Percentiles rank a stretch among this genome's conserved stretches.
Conservation (phyloP, 2,329 filamentous ascomycete species). For the Ophiosphaerella narmari region DNA sequence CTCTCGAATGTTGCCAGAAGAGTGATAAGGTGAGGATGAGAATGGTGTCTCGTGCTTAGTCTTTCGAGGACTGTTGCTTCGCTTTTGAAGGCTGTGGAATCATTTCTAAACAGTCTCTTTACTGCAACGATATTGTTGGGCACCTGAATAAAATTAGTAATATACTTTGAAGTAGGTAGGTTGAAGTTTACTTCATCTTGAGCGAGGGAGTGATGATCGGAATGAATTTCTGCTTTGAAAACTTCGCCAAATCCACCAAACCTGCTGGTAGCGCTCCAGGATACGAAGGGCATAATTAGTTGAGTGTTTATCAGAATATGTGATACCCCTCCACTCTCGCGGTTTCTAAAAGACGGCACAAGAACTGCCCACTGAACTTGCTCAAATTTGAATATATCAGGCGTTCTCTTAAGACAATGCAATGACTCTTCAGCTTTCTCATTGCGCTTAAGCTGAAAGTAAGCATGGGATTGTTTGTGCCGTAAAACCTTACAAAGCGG, state of each 20-base stretch:
- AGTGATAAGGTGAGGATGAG: neutral
- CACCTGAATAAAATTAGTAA: too few species aligned
- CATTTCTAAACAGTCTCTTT: too few species aligned
- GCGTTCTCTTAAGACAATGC: neutral
- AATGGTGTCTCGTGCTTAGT: too few species aligned
- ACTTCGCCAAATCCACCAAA: neutral
- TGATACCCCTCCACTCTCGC: too few species aligned
- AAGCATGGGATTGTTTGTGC: neutral
- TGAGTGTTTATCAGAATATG: too few species aligned
- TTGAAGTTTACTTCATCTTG: neutral
- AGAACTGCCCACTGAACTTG: neutral
- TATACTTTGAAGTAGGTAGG: too few species aligned
- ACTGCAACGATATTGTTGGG: too few species aligned
- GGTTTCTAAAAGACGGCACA: neutral
- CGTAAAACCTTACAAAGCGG: neutral
- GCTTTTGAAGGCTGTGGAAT: too few species aligned
- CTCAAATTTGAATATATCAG: neutral
- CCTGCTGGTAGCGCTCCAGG: neutral
- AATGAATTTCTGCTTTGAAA: neutral
- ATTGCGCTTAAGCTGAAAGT: neutral
- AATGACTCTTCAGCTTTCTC: neutral
- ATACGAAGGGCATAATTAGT: neutral
- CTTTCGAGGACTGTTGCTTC: too few species aligned
- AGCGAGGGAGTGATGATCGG: neutral
- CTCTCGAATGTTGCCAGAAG: constrained; percentile 1